Conservation (phyloP, 208 protist species). For the Wallacemonas sp. region DNA sequence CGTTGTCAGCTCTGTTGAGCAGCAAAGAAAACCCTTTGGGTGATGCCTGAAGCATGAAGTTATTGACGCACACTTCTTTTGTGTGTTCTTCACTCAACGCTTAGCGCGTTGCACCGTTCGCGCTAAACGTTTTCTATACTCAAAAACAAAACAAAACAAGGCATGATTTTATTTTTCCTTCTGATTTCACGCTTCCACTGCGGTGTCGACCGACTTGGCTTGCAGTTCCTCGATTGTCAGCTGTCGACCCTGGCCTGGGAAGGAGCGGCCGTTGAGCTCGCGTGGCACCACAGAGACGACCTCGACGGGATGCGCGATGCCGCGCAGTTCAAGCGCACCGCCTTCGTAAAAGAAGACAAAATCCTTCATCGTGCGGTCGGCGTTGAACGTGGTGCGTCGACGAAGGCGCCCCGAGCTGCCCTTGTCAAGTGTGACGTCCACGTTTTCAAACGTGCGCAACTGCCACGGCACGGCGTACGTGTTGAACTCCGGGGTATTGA, state of each 20-base stretch:
- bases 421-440: constrained; percentile 5
- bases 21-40: too few relatives aligned
- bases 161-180: too few relatives aligned
- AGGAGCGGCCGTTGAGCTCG: constrained; percentile 17
- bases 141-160: too few relatives aligned
- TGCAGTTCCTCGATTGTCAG: background rate
- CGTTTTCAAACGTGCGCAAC: constrained; percentile 17
- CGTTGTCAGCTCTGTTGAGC: too few relatives aligned
- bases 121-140: too few relatives aligned
- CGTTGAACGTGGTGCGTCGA: background rate
- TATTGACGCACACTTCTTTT: too few relatives aligned
- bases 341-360: constrained; percentile 30
- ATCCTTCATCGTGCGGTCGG: constrained; percentile 6
- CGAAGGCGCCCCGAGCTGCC: constrained; percentile 1
- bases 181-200: too few relatives aligned
- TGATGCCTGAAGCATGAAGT: too few relatives aligned
- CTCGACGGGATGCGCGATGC: constrained; percentile 28
- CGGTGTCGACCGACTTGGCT: too few relatives aligned
- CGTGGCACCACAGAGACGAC: constrained; percentile 33
- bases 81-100: too few relatives aligned
- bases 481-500: constrained; percentile 14
- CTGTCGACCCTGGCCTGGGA: constrained; percentile 3
- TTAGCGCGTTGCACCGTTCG: too few relatives aligned
- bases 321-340: constrained; percentile 20
- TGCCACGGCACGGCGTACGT: constrained; percentile 19